Conservation (phyloP, 2,329 filamentous ascomycete species). For the Phialophora chinensis region DNA sequence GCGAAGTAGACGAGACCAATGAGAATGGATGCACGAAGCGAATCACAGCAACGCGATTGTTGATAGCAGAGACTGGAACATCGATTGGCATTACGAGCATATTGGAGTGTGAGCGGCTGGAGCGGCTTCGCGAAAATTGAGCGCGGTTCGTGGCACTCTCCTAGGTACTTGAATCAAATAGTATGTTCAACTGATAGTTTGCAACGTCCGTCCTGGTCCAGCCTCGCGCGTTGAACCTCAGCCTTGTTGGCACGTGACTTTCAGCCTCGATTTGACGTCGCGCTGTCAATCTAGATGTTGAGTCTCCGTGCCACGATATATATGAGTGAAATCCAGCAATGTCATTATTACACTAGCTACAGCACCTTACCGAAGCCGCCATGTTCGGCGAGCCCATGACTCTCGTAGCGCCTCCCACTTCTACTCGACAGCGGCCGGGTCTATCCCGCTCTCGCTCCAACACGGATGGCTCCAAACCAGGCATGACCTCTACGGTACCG, state of each 20-base stretch:
- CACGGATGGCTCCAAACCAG: conserved; percentile 17
- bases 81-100: conserved; percentile 6
- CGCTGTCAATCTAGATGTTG: not conserved
- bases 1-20: conserved; percentile 8
- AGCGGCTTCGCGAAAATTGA: not conserved
- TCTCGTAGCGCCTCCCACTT: conserved; percentile 4
- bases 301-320: not conserved
- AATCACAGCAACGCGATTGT: conserved; percentile 12
- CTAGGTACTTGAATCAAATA: not conserved
- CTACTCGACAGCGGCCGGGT: conserved; percentile 13
- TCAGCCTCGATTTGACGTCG: not conserved
- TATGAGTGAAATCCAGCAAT: not conserved
- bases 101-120: conserved; percentile 8
- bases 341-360: not conserved
- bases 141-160: not conserved
- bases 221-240: not conserved
- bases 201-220: not conserved
- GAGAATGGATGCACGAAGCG: conserved; percentile 24
- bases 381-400: conserved; percentile 13
- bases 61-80: conserved; percentile 26
- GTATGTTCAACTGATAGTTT: not conserved
- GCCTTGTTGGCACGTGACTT: not conserved
- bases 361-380: not conserved
- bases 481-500: conserved; percentile 4
- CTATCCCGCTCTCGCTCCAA: conserved; percentile 26